A percentile compares a stretch with the other conserved stretches of the same genome.
phyloP scores from a whole-genome alignment of 2,329 filamentous ascomycete genomes.

The Fusarium veterinarium region DNA sequence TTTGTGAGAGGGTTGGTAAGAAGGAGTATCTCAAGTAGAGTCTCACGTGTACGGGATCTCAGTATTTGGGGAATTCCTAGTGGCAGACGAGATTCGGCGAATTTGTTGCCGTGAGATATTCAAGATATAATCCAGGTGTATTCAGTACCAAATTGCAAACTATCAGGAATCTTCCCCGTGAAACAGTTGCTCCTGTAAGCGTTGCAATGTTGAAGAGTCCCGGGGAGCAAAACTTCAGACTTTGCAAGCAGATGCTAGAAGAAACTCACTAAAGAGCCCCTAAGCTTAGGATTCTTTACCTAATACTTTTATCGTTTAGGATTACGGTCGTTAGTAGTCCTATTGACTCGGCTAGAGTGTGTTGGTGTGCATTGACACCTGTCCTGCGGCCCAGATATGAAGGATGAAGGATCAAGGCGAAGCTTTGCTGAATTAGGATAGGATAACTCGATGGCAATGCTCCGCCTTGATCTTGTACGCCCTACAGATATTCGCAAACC shows the following conservation, averaged over 20 bases:
- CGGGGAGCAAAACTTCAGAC: neutral
- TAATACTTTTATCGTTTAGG: neutral
- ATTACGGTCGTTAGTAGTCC: neutral
- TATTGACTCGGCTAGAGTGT: neutral
- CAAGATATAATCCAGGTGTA: neutral
- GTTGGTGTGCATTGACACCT: too few relatives aligned
- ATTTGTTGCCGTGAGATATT: neutral
- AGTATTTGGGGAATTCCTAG: neutral
- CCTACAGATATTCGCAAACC: neutral
- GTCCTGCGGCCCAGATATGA: neutral
- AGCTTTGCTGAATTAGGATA: neutral
- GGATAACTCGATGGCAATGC: neutral
- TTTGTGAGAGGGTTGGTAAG: conserved; percentile 56
- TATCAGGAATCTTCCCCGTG: neutral
- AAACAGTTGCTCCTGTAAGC: neutral
- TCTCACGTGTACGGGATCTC: neutral
- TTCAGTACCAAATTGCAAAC: neutral
- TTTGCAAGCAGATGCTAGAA: neutral
- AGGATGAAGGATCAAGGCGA: neutral
- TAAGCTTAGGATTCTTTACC: neutral
- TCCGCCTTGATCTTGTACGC: neutral
- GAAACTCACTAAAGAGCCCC: neutral
- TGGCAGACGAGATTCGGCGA: neutral
- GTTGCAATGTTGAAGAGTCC: neutral
- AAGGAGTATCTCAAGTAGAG: conserved; percentile 47